Base-by-base conservation (phyloP, 2,329 filamentous ascomycete species). In the Sarocladiaceae sp. region DNA sequence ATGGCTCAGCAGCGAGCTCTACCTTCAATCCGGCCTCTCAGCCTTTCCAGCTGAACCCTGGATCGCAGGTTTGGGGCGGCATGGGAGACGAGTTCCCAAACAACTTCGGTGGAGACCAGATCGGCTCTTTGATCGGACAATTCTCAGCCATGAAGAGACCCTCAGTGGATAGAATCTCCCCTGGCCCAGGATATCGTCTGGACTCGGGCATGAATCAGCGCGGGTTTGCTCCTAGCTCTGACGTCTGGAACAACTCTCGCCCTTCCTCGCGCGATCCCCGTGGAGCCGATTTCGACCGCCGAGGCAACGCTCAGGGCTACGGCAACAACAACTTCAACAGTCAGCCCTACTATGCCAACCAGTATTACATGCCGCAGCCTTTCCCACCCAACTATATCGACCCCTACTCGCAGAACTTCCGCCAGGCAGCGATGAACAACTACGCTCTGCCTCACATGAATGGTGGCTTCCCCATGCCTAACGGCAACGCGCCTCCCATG, bases 1-100 rank as follows among this genome's bases (percentile, higher is more conserved):
- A 43, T 24, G 27, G 40, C 13, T 43, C 40, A 3, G 26, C 40
- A 4, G 29, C 27, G 6, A 45, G 48, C 11, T 47, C 54, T 4
- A 44, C 50, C 6, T 61, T 59, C 49, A 58, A 59, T 31, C 56
- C 58, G 18, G 48, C 55, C 11, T 53, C 56, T 2, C 65, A 65
- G 42, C 58, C 64, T 5, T 73, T 73, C 51, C 68, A 70, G 48
- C 58, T 70, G 49, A 73, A 76, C 49, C 68, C 72, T 1, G 63
- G 58, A 6, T 69, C 69, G 4, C 67, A 70, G 49, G 50, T 70
- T 3, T 77, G 73, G 72, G 57, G 58, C 6, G 63, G 69, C 12
- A 43, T 34, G 12, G 34, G 34, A 27, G 37, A 41, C 13, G 37
- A 41, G 10, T 41, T 27, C 19, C 23, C 13, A 7, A 55, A 59